Conservation (phyloP, 2,329 filamentous ascomycete species). For the Epichloe scottii region DNA sequence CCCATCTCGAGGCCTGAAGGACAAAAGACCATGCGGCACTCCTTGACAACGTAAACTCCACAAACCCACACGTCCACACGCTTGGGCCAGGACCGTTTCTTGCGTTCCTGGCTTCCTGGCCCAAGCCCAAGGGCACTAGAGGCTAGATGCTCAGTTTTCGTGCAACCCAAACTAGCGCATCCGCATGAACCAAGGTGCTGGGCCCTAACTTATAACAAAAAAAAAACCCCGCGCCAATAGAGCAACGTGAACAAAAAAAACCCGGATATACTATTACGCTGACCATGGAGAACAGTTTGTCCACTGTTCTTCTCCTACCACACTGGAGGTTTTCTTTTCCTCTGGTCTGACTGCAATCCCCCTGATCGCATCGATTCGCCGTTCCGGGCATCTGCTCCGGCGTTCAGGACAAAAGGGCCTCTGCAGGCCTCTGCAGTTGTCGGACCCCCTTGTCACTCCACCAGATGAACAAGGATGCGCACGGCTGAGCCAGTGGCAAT, state of each 20-base stretch:
- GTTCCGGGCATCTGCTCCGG: neutral
- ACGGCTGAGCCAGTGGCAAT: constrained; percentile 3
- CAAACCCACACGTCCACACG: neutral
- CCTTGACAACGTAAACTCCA: neutral
- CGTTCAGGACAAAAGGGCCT: neutral
- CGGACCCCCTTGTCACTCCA: neutral
- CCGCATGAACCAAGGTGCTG: constrained; percentile 6
- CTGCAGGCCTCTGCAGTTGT: neutral
- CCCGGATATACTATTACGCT: too few species aligned
- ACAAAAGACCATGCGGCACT: neutral
- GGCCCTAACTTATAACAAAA: constrained; percentile 3
- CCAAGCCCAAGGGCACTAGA: neutral
- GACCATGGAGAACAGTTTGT: neutral
- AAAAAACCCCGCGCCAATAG: constrained; percentile 5
- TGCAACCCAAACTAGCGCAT: constrained; percentile 7
- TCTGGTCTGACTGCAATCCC: neutral
- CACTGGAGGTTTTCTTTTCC: neutral
- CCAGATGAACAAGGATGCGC: neutral
- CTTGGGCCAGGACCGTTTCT: constrained; percentile 3
- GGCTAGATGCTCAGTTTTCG: constrained; percentile 3
- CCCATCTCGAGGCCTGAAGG: too few species aligned
- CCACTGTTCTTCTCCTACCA: neutral
- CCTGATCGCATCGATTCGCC: neutral
- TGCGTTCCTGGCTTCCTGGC: too few species aligned
- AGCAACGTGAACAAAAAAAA: too few species aligned